Percentiles rank a stretch among this genome's conserved stretches.
These are phyloP conservation scores for Verticillium albo-atrum DNA, from an alignment of 2,329 filamentous ascomycete species.

Conservation along the genomic window DNA sequence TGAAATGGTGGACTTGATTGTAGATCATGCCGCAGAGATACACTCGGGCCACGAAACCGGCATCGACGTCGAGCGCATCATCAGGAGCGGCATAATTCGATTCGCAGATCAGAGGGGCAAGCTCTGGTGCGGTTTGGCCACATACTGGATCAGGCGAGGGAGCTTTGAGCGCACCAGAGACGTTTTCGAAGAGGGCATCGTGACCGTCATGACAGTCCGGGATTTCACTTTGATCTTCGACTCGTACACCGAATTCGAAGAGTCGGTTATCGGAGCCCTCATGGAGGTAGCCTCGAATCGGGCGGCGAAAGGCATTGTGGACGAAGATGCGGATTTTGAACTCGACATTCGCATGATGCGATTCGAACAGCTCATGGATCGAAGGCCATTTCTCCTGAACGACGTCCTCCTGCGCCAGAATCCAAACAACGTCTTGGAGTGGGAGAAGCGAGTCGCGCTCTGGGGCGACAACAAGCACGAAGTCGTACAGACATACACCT, in stretches of 20 bases:
- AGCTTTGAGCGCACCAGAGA: slow-evolving; percentile 92
- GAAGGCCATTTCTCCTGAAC: slow-evolving; percentile 91
- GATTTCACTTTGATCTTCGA: slow-evolving; percentile 98
- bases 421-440: slow-evolving; percentile 91
- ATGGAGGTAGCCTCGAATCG: slow-evolving; percentile 83
- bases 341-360: slow-evolving; percentile 96
- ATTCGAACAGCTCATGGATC: slow-evolving; percentile 97
- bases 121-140: slow-evolving; percentile 89
- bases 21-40: slow-evolving; percentile 83
- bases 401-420: slow-evolving; percentile 94
- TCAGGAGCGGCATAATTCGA: slow-evolving; percentile 83
- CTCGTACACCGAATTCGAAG: slow-evolving; percentile 93
- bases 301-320: slow-evolving; percentile 70
- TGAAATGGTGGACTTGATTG: slow-evolving; percentile 93
- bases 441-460: slow-evolving; percentile 92
- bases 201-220: slow-evolving; percentile 96
- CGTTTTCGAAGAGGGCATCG: slow-evolving; percentile 92
- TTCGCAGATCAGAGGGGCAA: slow-evolving; percentile 94
- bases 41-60: slow-evolving; percentile 75
- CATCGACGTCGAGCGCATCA: slow-evolving; percentile 87
- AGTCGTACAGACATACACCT: slow-evolving; percentile 89
- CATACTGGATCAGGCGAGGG: slow-evolving; percentile 92
- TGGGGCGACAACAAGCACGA: slow-evolving; percentile 93
- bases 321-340: slow-evolving; percentile 87
- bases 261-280: slow-evolving; percentile 85